These are phyloP conservation scores for Tremellales sp. DNA, from an alignment of 1,284 basidiomycete genomes.

Conservation along the genomic window DNA sequence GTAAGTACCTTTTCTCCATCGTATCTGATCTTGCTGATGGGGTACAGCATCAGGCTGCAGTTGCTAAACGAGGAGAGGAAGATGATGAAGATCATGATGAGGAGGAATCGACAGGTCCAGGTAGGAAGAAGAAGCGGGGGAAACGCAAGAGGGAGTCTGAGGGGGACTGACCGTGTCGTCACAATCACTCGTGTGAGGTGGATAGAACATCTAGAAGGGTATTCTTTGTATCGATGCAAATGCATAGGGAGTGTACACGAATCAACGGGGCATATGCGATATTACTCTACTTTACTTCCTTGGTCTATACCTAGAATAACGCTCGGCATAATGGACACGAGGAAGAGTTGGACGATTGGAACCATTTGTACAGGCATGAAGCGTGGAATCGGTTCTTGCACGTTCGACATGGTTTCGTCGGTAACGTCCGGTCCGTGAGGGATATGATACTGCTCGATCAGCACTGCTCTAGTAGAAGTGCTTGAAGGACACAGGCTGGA, in stretches of 20 bases:
- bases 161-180: too few species aligned
- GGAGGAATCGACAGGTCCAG: slow-evolving; percentile 6
- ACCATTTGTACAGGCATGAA: slow-evolving; percentile 93
- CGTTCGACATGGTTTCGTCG: slow-evolving; percentile 87
- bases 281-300: background rate
- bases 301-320: slow-evolving; percentile 44
- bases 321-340: slow-evolving; percentile 84
- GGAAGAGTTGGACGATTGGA: slow-evolving; percentile 75
- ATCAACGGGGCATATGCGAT: too few species aligned
- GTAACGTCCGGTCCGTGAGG: slow-evolving; percentile 80
- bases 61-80: slow-evolving; percentile 3
- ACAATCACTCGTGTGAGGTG: too few species aligned
- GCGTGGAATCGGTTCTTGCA: slow-evolving; percentile 96
- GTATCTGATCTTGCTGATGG: background rate
- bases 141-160: slow-evolving; percentile 35
- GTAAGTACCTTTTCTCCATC: slow-evolving; percentile 50
- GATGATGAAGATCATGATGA: slow-evolving; percentile 9
- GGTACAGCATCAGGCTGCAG: background rate
- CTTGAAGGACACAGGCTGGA: slow-evolving; percentile 9
- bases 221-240: too few species aligned
- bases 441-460: slow-evolving; percentile 74
- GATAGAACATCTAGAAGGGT: too few species aligned
- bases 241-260: too few species aligned
- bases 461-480: background rate
- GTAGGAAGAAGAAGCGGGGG: slow-evolving; percentile 6